Base-by-base conservation (phyloP, 352 stramenopile species). In the Pythium rhizo-oryzae region DNA sequence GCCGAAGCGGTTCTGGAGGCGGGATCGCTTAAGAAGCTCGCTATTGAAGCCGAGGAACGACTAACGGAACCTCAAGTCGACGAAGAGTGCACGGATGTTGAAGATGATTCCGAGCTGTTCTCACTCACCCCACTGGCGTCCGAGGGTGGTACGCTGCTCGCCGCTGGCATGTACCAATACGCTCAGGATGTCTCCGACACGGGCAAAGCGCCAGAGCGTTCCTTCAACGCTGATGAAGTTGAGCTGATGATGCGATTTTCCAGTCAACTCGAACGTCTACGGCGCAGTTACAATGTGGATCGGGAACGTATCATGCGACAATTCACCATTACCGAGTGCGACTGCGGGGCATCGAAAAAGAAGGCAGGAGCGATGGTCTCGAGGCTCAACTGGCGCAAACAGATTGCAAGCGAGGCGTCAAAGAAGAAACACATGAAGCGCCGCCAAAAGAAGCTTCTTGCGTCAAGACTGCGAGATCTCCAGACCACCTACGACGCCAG, bases 401-500 rank as follows among this genome's bases (percentile, higher is more conserved):
- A 60, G 33, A 75, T 89, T 18, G 76, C 72, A 30, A 72, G 75
- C 54, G 73, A 89, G 47, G 91, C 83, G 35, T 68, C 74, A 51
- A 85, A 85, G 62, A 78, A 77, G 65, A 91, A 92, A 58, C 81
- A 94, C 50, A 75, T 93, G 52, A 89, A 91, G 58, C 81, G 83
- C 41, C 83, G 84, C 0, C 77, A 90, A 33, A 92, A 90, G 62
- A 89, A 91, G 58, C 81, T 84, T 46, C 72, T 92, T 23, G 77
- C 70, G 24, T 67, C 70, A 16, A 83, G 87, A 30, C 30, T 73
- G 18, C 50, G 59, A 18, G 67, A 73, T 16, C 46, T 73, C 3
- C 25, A 62, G 1, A 37, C 25, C 7, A 59, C 24, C 8, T 73
- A 66, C 23, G 54, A 57, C 8, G 61, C 25, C 37, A 73, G 65